Evolutionary conservation across 2,329 filamentous ascomycete genomes (phyloP).

Genomic region (Cladosporium colombiae): DNA sequence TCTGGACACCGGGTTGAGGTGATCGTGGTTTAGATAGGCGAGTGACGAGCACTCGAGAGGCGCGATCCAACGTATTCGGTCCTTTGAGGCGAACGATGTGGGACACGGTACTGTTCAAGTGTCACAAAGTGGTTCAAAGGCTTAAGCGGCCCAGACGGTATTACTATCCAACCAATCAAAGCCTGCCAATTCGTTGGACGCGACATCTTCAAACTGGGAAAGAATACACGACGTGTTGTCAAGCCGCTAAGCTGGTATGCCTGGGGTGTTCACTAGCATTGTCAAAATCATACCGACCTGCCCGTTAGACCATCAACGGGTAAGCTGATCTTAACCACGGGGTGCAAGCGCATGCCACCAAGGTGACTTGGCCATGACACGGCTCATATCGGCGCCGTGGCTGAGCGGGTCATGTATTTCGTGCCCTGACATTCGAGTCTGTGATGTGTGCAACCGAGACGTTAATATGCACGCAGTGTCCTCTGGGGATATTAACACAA

Average conservation of each 20-base stretch:
- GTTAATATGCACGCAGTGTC: neutral
- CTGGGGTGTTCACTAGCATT: neutral
- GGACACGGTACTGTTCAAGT: neutral
- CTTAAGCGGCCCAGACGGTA: neutral
- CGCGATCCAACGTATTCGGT: constrained; percentile 5
- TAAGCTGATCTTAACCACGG: neutral
- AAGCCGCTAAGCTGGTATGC: neutral
- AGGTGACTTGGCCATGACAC: neutral
- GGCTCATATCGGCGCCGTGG: neutral
- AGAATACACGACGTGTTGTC: neutral
- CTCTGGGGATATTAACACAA: neutral
- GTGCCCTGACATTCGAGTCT: neutral
- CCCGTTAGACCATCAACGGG: neutral
- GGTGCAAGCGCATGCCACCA: neutral
- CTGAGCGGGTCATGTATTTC: neutral
- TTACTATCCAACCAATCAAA: neutral
- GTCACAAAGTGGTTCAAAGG: neutral
- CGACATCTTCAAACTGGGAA: neutral
- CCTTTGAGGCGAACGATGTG: constrained; percentile 5
- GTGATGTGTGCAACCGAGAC: neutral
- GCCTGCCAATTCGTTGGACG: neutral
- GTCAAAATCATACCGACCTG: neutral
- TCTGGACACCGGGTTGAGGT: constrained; percentile 46
- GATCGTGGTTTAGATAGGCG: neutral
- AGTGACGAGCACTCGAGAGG: neutral